Conservation (phyloP, 805 yeast species). For the Debaryomyces tyrocola region DNA sequence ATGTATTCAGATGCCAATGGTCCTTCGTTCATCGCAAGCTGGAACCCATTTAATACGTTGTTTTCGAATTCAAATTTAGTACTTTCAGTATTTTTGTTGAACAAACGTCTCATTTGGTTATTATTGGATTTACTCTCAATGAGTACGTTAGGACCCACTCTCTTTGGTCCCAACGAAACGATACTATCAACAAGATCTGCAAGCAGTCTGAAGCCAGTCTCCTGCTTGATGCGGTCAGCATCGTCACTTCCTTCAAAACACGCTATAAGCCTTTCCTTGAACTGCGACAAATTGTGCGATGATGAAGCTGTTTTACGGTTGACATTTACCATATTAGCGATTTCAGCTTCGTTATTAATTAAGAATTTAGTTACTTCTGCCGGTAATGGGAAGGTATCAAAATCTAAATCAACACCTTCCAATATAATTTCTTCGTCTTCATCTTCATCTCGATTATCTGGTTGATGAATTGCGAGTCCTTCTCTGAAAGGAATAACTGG, state of each 20-base stretch:
- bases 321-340: slow-evolving; percentile 28
- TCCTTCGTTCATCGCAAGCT: slow-evolving; percentile 77
- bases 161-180: slow-evolving; percentile 73
- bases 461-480: slow-evolving; percentile 63
- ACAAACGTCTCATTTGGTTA: slow-evolving; percentile 28
- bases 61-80: slow-evolving; percentile 48
- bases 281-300: not conserved
- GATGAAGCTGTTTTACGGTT: not conserved
- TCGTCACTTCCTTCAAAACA: slow-evolving; percentile 15
- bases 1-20: slow-evolving; percentile 87
- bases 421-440: slow-evolving; percentile 30
- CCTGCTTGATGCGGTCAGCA: slow-evolving; percentile 9
- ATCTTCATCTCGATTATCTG: slow-evolving; percentile 22
- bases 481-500: slow-evolving; percentile 96
- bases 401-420: slow-evolving; percentile 48
- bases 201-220: slow-evolving; percentile 15
- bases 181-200: slow-evolving; percentile 35
- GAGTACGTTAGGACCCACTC: slow-evolving; percentile 73
- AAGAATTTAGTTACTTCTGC: slow-evolving; percentile 49
- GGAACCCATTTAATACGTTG: slow-evolving; percentile 78
- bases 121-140: slow-evolving; percentile 47
- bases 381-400: slow-evolving; percentile 65
- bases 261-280: slow-evolving; percentile 7
- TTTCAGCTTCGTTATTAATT: slow-evolving; percentile 43
- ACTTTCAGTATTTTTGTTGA: slow-evolving; percentile 11